A percentile compares a stretch with the other conserved stretches of the same genome.
phyloP scores from a whole-genome alignment of 805 yeast species.

The Gaillardinia entomophila region DNA sequence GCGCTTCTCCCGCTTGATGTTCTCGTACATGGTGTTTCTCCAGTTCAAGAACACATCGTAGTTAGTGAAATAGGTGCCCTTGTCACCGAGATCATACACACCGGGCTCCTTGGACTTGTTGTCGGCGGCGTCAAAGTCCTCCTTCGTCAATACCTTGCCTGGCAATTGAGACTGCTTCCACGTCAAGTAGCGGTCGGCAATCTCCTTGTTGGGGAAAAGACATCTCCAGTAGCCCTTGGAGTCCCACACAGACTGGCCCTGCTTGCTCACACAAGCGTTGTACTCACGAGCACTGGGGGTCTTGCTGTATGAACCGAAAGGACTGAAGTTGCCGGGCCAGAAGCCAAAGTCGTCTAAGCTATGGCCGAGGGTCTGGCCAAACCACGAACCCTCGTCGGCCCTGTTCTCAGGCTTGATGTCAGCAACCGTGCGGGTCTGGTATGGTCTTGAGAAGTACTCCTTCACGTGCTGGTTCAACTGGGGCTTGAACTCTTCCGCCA shows the following conservation, averaged over 20 bases:
- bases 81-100: conserved; percentile 35
- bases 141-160: conserved; percentile 42
- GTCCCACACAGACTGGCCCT: conserved; percentile 83
- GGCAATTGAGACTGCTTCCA: conserved; percentile 18
- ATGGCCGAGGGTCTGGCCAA: background rate
- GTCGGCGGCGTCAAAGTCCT: conserved; percentile 44
- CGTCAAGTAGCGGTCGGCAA: conserved; percentile 27
- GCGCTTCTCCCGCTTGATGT: conserved; percentile 33
- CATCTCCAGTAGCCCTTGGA: conserved; percentile 86
- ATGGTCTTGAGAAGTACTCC: conserved; percentile 14
- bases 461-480: conserved; percentile 4
- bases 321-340: conserved; percentile 13
- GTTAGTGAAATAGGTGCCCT: conserved; percentile 59
- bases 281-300: conserved; percentile 57
- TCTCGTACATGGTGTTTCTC: conserved; percentile 50
- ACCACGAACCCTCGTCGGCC: conserved; percentile 1
- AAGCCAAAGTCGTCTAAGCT: conserved; percentile 5
- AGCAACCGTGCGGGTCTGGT: conserved; percentile 11
- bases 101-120: conserved; percentile 4
- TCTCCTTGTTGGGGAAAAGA: conserved; percentile 57
- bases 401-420: background rate
- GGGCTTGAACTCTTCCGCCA: background rate
- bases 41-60: conserved; percentile 64
- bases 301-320: conserved; percentile 47
- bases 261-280: conserved; percentile 52